Base-by-base conservation (phyloP, 352 stramenopile species). In the Nothophytophthora sp. region DNA sequence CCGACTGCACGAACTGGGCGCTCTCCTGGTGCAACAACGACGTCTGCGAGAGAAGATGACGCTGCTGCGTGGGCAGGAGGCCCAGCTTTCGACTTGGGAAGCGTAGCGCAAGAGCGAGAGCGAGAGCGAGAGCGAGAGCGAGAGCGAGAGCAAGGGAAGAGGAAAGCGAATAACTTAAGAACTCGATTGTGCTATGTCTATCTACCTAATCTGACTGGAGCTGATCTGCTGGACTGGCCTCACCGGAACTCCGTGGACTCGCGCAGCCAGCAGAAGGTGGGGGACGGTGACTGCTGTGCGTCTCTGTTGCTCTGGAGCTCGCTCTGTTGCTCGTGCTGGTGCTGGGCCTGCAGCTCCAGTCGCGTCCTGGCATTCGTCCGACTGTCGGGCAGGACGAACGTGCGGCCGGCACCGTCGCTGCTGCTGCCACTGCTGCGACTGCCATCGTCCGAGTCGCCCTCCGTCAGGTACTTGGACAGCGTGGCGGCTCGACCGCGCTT, bases 381-480 rank as follows among this genome's bases (percentile, higher is more conserved):
- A 9, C 50, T 51, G 20, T 68, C 41, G 6, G 19, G 40, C 4
- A 51, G 28, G 24, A 34, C 41, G 47, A 65, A 65, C 11, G 40
- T 28, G 15, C 39, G 54, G 1, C 44, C 41, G 28, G 41, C 45
- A 33, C 35, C 58, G 30, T 63, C 55, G 30, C 59, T 70, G 41
- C 51, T 60, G 43, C 53, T 67, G 50, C 54, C 56, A 19, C 48
- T 29, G 37, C 57, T 53, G 49, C 30, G 23, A 23, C 48, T 64
- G 35, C 63, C 67, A 35, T 47, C 53, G 42, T 79, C 71, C 4
- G 73, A 75, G 34, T 76, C 72, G 20, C 38, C 35, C 20, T 70
- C 64, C 9, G 57, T 67, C 62, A 90, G 81, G 58, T 81, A 89
- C 39, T 78, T 81, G 49, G 80, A 86, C 13, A 86, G 56, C 23